Evolutionary conservation across 1,139 yeast species (phyloP), one percentile per base, ranked within the genome.

Genomic region (Geotrichum histeridarum): DNA sequence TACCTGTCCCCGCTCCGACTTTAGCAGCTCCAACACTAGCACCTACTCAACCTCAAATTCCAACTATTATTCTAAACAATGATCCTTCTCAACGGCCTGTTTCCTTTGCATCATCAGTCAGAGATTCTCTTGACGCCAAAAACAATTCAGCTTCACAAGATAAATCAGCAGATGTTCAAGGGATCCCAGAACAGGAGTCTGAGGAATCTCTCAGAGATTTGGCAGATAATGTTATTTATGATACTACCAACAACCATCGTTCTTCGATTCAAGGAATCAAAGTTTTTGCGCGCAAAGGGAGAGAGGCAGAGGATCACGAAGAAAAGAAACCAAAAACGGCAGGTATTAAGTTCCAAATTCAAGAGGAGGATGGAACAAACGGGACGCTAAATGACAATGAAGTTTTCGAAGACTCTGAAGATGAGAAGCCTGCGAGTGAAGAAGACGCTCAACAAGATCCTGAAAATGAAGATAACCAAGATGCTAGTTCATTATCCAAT

Each of bases 251-350:
- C 15, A 51, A 51, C 17, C n/a, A 37, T 2, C 15, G 55, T 5
- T 53, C 58, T 30, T 55, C 58, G 4, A 50, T 55, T 15, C 54
- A 53, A 35, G 48, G 50, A 15, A 48, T 55, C 12, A 55, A 50
- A 30, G 41, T 54, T 11, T 53, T 55, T 37, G 50, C 58, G 7
- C 41, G 53, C 31, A 41, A 39, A 42, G 35, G 31, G n/a, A 37
- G 41, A 2, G 48, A 47, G 37, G 30, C 18, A 8, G 48, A 42
- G 2, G 43, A 18, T 8, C 43, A 41, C 41, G 39, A 37, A 6
- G 48, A 42, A 5, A 33, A 17, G 17, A 38, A 47, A n/a, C 44
- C 51, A 8, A 30, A 38, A n/a, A 12, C 32, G 33, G 46, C 44
- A 11, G 38, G 39, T 9, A 48, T 48, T 38, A 48, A 39, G 27